Evolutionary conservation across 2,329 filamentous ascomycete genomes (phyloP).

Genomic region (Huntiella bhutanensis): DNA sequence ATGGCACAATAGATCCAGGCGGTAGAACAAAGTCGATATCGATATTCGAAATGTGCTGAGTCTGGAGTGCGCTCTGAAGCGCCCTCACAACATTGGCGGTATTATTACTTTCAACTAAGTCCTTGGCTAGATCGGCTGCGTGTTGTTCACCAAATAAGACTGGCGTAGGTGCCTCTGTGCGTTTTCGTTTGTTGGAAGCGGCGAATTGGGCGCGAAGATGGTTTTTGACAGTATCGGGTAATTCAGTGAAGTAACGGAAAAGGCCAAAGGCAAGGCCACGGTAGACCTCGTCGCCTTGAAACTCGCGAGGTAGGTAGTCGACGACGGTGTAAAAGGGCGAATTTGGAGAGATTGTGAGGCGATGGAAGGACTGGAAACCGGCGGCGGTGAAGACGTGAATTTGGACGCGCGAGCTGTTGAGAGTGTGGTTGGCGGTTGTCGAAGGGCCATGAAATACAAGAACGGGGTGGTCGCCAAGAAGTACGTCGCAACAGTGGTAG

Average conservation of each 20-base stretch:
- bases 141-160: constrained; percentile 77
- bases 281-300: constrained; percentile 87
- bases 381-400: constrained; percentile 80
- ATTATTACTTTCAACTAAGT: constrained; percentile 68
- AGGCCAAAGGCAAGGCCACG: constrained; percentile 81
- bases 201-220: constrained; percentile 43
- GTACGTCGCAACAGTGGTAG: constrained; percentile 73
- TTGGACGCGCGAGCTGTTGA: constrained; percentile 85
- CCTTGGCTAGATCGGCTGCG: constrained; percentile 72
- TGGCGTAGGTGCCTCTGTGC: constrained; percentile 40
- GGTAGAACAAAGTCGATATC: constrained; percentile 80
- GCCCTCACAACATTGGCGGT: constrained; percentile 51
- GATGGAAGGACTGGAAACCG: constrained; percentile 74
- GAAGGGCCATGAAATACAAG: constrained; percentile 86
- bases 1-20: constrained; percentile 51
- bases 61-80: constrained; percentile 56
- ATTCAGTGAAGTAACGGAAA: constrained; percentile 82
- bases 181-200: constrained; percentile 25
- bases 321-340: constrained; percentile 84
- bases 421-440: constrained; percentile 68
- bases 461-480: constrained; percentile 63
- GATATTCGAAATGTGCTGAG: constrained; percentile 66
- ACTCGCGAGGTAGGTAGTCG: constrained; percentile 73
- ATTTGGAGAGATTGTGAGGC: constrained; percentile 81
- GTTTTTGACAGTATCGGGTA: constrained; percentile 58